Evolutionary conservation across 768 basidiomycete species (phyloP).

Genomic region (Mycena belliarum): DNA sequence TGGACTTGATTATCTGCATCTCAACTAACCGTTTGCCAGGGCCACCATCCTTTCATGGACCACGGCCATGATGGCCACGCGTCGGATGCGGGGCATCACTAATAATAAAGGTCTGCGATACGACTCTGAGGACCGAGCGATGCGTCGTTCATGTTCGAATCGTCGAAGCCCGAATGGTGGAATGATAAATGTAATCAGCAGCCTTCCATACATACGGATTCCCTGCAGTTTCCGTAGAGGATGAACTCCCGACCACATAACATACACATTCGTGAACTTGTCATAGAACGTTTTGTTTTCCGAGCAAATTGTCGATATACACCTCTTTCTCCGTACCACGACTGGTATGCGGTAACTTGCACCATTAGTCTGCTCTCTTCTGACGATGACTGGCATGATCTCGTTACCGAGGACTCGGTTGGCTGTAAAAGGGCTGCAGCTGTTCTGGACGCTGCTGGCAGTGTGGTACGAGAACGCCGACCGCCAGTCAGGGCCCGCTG

Average conservation of each 20-base stretch:
- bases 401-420: constrained; percentile 22
- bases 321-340: no score
- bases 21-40: constrained; percentile 36
- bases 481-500: not conserved
- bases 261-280: no score
- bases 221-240: no score
- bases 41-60: constrained; percentile 45
- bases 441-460: constrained; percentile 62
- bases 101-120: constrained; percentile 19
- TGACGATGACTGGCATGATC: not conserved
- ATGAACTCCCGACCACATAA: no score
- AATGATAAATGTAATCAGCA: not conserved
- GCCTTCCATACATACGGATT: no score
- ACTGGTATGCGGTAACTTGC: not conserved
- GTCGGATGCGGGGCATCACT: constrained; percentile 42
- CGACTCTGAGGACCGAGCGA: no score
- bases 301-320: no score
- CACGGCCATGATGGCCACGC: constrained; percentile 24
- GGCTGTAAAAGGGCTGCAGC: constrained; percentile 49
- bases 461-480: constrained; percentile 54
- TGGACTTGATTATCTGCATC: not conserved
- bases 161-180: not conserved
- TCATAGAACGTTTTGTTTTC: no score
- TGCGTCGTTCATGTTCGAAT: not conserved
- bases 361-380: no score